Conservation (phyloP, 202 grass and related monocot species). For the Bolboschoenoplectus hybrid region DNA sequence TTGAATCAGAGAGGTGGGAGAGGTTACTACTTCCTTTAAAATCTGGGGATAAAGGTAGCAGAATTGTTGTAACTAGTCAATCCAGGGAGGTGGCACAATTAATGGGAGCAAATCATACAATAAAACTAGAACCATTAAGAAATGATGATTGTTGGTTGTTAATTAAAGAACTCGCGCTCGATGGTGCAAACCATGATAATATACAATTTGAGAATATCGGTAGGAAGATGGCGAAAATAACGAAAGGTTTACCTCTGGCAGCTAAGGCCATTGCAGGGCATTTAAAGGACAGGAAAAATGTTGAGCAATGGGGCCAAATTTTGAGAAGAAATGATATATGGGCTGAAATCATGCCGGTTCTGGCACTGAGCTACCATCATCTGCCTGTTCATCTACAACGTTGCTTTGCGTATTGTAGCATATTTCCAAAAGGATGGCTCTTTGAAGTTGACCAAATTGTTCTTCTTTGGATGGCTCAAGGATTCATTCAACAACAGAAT, state of each 20-base stretch:
- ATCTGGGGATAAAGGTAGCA: constrained; percentile 4
- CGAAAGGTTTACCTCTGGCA: constrained; percentile 47
- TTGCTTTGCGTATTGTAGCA: constrained; percentile 52
- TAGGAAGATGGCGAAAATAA: constrained; percentile 42
- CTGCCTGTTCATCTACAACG: constrained; percentile 40
- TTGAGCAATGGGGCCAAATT: constrained; percentile 41
- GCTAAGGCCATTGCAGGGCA: constrained; percentile 40
- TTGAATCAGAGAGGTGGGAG: constrained; percentile 4
- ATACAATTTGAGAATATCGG: constrained; percentile 42
- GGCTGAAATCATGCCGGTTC: constrained; percentile 48
- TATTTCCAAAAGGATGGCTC: constrained; percentile 45
- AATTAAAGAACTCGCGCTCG: neutral
- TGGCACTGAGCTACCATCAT: constrained; percentile 41
- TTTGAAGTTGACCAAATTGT: constrained; percentile 41
- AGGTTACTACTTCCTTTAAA: constrained; percentile 17
- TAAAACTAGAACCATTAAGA: constrained; percentile 24
- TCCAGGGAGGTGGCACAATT: constrained; percentile 3
- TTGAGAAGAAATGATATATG: constrained; percentile 33
- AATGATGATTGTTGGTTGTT: constrained; percentile 24
- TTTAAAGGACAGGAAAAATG: constrained; percentile 38
- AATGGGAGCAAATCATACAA: neutral
- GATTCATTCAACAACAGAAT: constrained; percentile 42
- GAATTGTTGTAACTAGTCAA: constrained; percentile 13
- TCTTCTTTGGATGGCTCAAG: constrained; percentile 50
- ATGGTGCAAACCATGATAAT: neutral